Base-by-base conservation (phyloP, 139 green algal genomes). In the Volvox africanus region DNA sequence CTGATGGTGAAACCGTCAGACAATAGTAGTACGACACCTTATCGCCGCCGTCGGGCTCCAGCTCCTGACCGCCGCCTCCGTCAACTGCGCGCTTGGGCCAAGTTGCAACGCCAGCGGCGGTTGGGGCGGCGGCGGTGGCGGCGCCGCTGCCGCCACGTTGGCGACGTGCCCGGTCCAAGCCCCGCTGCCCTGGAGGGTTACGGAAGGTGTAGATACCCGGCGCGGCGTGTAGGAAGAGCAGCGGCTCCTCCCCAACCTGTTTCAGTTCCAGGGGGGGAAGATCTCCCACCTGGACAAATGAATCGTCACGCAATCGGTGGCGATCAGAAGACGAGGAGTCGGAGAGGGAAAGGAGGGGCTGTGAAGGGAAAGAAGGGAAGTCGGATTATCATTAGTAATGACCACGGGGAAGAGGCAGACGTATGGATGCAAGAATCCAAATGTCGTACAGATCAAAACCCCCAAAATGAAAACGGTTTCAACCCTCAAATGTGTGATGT, bases 141-240 rank as follows among this genome's bases (percentile, higher is more conserved):
- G n/a, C n/a, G 26, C 77, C 11, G 37, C 61, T 33, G 37, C 80
- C 28, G 24, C 80, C 55, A n/a, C 82, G 13, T 2, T 55, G 20
- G 30, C 50, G 36, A n/a, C 20, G 20, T n/a, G 71, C 71, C 20
- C 76, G 13, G 76, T 33, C 76, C 76, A 82, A 5, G 76, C 76
- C 11, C 21, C 11, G 80, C 50, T 44, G 61, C 9, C 19, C 33
- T 3, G 32, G 33, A 14, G 82, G 82, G 65, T 20, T 35, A 13
- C 71, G 86, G 86, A 90, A 90, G n/a, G 86, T 90, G 73, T 84
- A 90, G 50, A 90, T 61, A 14, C 86, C 86, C 30, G 86, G 86
- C 0, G 26, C 86, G 5, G 50, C 86, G 30, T 16, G 86, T 24
- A 90, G 86, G 30, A 90, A 68, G 50, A 50, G 86, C 73, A 90